Conservation (phyloP, 164 flowering plant species). For the Dillenia turbinata region DNA sequence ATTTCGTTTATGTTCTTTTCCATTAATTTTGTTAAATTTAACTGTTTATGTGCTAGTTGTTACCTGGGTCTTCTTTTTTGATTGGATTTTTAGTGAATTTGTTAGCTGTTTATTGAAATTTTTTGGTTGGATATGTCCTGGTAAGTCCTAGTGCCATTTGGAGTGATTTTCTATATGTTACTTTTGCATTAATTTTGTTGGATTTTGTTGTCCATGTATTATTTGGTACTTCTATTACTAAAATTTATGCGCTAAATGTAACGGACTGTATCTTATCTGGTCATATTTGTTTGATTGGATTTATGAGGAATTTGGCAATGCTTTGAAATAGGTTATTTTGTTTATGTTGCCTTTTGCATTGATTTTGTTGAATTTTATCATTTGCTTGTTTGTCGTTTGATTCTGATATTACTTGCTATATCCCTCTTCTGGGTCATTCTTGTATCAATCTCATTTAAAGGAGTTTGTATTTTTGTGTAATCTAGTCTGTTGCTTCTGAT, state of each 20-base stretch:
- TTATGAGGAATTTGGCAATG: background rate
- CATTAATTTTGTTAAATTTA: no score
- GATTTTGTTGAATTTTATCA: no score
- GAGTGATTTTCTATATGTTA: background rate
- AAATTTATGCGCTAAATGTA: background rate
- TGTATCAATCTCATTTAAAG: background rate
- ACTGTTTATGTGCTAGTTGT: no score
- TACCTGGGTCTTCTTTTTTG: no score
- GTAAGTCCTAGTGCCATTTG: no score
- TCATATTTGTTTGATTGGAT: background rate
- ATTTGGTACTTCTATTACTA: background rate
- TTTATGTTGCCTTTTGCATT: background rate
- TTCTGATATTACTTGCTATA: background rate
- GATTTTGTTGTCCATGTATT: background rate
- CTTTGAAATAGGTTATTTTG: background rate
- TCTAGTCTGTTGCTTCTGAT: slow-evolving; percentile 9
- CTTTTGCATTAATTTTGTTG: background rate
- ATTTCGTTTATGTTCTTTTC: no score
- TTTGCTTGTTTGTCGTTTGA: no score
- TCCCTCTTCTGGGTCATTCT: background rate
- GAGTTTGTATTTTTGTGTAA: background rate
- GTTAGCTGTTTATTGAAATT: no score
- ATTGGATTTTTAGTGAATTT: no score
- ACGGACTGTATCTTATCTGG: background rate
- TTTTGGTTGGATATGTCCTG: no score